Percentiles rank a stretch among this genome's conserved stretches.
Conservation (phyloP, 2,329 filamentous ascomycete genomes). For the Aspergillus proliferans region DNA sequence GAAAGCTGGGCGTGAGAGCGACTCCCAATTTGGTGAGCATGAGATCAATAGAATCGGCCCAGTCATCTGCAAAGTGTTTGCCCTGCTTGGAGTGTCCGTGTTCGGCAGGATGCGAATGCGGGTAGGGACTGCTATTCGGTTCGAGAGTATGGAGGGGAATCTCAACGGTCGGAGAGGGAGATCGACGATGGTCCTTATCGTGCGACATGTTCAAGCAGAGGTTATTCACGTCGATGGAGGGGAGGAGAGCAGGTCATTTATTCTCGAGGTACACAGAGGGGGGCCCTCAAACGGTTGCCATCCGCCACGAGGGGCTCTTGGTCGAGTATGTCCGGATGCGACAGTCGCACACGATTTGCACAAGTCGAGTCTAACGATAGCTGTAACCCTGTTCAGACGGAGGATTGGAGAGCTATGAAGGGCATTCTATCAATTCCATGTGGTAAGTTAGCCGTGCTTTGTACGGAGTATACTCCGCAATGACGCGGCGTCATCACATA, state of each 20-base stretch:
- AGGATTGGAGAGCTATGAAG: neutral
- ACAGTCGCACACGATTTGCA: neutral
- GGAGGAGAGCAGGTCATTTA: neutral
- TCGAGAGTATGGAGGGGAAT: conserved; percentile 27
- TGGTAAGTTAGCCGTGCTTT: too few species aligned
- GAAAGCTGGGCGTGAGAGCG: conserved; percentile 31
- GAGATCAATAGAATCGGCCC: conserved; percentile 18
- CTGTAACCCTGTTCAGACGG: neutral
- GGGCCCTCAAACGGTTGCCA: neutral
- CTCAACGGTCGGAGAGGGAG: conserved; percentile 19
- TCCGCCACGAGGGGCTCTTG: neutral
- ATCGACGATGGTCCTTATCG: conserved; percentile 9
- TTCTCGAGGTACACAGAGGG: neutral
- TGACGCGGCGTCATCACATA: too few species aligned
- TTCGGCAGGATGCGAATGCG: conserved; percentile 18
- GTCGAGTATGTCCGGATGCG: neutral
- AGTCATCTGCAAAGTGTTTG: conserved; percentile 18
- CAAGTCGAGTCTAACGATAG: too few species aligned
- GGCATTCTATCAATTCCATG: too few species aligned
- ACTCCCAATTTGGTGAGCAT: conserved; percentile 21
- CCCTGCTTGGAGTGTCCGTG: conserved; percentile 11
- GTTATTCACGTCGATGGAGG: neutral
- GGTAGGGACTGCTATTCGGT: conserved; percentile 9
- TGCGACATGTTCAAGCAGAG: conserved; percentile 9
- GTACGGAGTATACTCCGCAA: too few species aligned